These are phyloP conservation scores for Jamesozyma lodderae DNA, from an alignment of 805 yeast genomes.

Conservation along the genomic window DNA sequence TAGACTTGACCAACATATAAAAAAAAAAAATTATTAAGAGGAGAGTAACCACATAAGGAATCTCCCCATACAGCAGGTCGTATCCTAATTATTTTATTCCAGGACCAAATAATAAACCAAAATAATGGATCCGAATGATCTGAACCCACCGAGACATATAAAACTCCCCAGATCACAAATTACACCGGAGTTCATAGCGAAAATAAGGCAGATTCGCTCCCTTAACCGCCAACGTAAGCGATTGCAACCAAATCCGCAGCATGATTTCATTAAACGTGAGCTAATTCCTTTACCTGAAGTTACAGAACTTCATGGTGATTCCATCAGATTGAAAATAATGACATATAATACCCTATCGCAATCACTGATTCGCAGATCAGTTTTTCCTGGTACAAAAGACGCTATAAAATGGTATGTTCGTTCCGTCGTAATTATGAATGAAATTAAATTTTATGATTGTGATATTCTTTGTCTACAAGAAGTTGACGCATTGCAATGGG, in stretches of 20 bases:
- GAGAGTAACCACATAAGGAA: no score
- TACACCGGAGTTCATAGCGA: constrained; percentile 6
- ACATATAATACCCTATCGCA: constrained; percentile 81
- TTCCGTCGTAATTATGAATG: constrained; percentile 52
- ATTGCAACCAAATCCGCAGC: neutral
- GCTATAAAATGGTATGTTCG: constrained; percentile 73
- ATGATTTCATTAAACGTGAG: constrained; percentile 13
- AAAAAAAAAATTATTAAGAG: no score
- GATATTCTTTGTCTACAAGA: constrained; percentile 81
- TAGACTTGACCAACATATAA: no score
- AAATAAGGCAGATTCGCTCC: constrained; percentile 28
- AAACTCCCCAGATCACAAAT: constrained; percentile 4
- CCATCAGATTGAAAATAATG: constrained; percentile 42
- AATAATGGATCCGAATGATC: neutral
- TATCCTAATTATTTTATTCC: no score
- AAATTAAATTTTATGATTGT: constrained; percentile 55
- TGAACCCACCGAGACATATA: constrained; percentile 2
- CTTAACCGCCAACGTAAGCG: constrained; percentile 1
- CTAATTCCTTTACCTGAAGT: constrained; percentile 16
- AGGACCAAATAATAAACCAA: no score
- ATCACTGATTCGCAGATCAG: constrained; percentile 60
- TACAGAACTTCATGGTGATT: neutral
- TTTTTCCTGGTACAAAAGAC: constrained; percentile 71
- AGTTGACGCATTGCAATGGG: constrained; percentile 58
- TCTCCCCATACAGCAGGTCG: no score